phyloP scores from a whole-genome alignment of 352 stramenopile genomes.

The Phytopythium kandeliae region DNA sequence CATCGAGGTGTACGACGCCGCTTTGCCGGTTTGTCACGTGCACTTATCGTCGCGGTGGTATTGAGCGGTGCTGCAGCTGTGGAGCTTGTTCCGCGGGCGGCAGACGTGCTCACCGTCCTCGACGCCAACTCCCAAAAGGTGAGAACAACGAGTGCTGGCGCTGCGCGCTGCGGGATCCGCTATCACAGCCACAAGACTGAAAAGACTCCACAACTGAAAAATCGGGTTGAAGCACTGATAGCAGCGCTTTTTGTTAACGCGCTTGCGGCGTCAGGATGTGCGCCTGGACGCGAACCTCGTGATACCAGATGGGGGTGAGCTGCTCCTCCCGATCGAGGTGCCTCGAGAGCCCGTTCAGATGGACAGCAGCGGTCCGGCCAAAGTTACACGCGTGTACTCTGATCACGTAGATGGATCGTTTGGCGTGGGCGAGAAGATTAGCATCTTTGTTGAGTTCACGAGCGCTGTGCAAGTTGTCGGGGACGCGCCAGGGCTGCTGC shows the following conservation, averaged over 20 bases:
- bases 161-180: too few species aligned
- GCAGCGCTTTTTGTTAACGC: not conserved
- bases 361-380: slow-evolving; percentile 43
- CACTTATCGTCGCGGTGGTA: not conserved
- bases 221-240: not conserved
- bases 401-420: slow-evolving; percentile 33
- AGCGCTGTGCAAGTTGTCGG: slow-evolving; percentile 54
- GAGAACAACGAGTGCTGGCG: too few species aligned
- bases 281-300: slow-evolving; percentile 62
- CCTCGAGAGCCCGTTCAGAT: slow-evolving; percentile 46
- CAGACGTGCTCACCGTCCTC: slow-evolving; percentile 41
- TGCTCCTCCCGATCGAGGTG: slow-evolving; percentile 62
- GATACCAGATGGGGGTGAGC: slow-evolving; percentile 64
- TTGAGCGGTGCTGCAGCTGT: not conserved
- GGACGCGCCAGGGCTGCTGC: slow-evolving; percentile 25
- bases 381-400: slow-evolving; percentile 61
- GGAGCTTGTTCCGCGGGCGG: slow-evolving; percentile 42
- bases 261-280: slow-evolving; percentile 22
- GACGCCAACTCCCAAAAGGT: slow-evolving; percentile 40
- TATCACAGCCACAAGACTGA: too few species aligned
- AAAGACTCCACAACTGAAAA: too few species aligned
- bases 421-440: slow-evolving; percentile 54
- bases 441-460: slow-evolving; percentile 68
- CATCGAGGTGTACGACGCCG: not conserved
- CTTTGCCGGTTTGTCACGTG: not conserved